A percentile compares a stretch with the other conserved stretches of the same genome.
Conservation (phyloP, 257 asterid genomes). For the Capsicum baccatum region DNA sequence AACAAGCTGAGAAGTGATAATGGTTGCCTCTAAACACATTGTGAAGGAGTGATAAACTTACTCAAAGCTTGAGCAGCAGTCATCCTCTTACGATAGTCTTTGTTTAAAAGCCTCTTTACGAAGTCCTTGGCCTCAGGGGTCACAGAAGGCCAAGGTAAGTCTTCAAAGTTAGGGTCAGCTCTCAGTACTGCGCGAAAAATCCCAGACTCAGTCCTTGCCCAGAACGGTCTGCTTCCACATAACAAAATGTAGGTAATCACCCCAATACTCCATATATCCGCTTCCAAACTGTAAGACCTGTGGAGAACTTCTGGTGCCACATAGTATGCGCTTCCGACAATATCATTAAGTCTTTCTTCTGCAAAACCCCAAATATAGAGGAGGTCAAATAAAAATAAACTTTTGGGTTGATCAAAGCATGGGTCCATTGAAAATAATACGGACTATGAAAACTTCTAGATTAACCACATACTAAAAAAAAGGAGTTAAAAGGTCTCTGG, state of each 20-base stretch:
- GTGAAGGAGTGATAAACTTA: conserved; percentile 47
- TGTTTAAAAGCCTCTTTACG: conserved; percentile 82
- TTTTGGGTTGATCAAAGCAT: too few species aligned
- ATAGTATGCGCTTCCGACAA: conserved; percentile 98
- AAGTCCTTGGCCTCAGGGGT: conserved; percentile 85
- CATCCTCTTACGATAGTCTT: conserved; percentile 96
- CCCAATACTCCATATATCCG: conserved; percentile 98
- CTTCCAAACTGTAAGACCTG: conserved; percentile 93
- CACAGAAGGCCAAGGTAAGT: conserved; percentile 94
- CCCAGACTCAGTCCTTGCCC: conserved; percentile 98
- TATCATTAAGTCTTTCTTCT: conserved; percentile 96
- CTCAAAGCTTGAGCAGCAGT: conserved; percentile 99
- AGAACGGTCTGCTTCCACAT: conserved; percentile 98
- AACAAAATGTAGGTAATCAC: conserved; percentile 86
- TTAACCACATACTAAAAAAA: too few species aligned
- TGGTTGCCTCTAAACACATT: too few species aligned
- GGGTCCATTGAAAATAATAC: too few species aligned
- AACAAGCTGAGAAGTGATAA: conserved; percentile 17
- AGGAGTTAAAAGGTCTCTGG: too few species aligned
- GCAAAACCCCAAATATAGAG: conserved; percentile 34
- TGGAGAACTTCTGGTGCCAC: conserved; percentile 99
- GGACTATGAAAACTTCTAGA: too few species aligned
- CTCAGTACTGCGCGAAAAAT: conserved; percentile 93
- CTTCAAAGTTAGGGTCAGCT: conserved; percentile 93
- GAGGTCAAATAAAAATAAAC: not conserved